Base-by-base conservation (phyloP, 495 filamentous ascomycete species). In the Penicillium samsonianum region DNA sequence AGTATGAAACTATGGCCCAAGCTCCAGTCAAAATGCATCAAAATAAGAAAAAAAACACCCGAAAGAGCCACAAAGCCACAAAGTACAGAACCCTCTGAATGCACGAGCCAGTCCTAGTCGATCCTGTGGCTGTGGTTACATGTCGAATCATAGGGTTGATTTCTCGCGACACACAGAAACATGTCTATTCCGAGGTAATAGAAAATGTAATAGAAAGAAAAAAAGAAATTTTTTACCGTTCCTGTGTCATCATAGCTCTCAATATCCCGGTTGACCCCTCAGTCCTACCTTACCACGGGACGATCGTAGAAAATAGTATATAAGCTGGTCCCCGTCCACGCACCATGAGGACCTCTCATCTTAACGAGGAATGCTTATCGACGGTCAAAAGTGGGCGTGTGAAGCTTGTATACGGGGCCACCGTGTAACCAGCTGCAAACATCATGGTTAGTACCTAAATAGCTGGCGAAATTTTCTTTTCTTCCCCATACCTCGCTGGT, bases 341-440 rank as follows among this genome's bases (percentile, higher is more conserved):
- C 12, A n/a, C 31, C n/a, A n/a, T n/a, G n/a, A n/a, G n/a, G 28
- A 43, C 50, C 40, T 67, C 64, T 60, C 54, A 65, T 67, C 50
- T 64, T 60, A 63, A n/a, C n/a, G n/a, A 73, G 72, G 72, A 61
- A 92, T 92, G 89, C 78, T 92, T 73, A 91, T 91, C 76, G 82
- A 91, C 78, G 90, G 90, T 71, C 88, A 93, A 78, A 93, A 93
- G 78, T 93, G 82, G 75, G 87, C 88, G 64, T 96, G 91, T 75
- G 91, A 96, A 80, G 91, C 91, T 77, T 96, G 91, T 77, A 89
- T 96, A 71, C 83, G 91, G 71, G 91, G 91, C 57, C 91, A 96
- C 77, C 87, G 91, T 70, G 91, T 95, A 60, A 73, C 75, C n/a
- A 79, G 71, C 53, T 79, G 75, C 63, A 77, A 77, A 72, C 76